Conservation (phyloP, 2,329 filamentous ascomycete genomes). For the Arthrobotrys musiformis region DNA sequence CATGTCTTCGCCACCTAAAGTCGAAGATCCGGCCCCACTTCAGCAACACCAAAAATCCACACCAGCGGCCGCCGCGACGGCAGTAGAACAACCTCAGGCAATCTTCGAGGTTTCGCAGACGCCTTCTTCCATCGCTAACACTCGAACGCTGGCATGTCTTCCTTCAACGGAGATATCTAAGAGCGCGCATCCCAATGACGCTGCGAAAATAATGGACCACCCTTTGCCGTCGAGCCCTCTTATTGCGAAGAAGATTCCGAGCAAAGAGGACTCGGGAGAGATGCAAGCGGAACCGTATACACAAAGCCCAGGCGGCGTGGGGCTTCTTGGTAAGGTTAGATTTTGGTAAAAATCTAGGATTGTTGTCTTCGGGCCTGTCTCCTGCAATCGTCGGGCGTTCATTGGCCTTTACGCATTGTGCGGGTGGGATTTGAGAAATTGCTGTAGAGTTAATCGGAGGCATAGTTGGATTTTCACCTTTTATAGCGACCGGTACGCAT, state of each 20-base stretch:
- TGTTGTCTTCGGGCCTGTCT: not conserved
- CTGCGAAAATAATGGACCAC: constrained; percentile 55
- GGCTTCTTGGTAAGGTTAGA: constrained; percentile 41
- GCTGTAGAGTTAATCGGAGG: not conserved
- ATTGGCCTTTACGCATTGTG: not conserved
- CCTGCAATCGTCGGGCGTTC: not conserved
- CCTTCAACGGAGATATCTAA: constrained; percentile 51
- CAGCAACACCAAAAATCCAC: too few relatives aligned
- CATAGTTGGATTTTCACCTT: not conserved
- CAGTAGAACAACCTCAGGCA: constrained; percentile 12
- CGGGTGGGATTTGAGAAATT: not conserved
- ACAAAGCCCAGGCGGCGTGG: constrained; percentile 16
- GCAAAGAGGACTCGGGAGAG: constrained; percentile 52
- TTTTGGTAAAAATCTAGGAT: constrained; percentile 33
- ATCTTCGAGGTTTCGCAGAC: constrained; percentile 15
- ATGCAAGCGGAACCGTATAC: constrained; percentile 54
- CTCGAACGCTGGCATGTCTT: constrained; percentile 40
- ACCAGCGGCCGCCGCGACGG: not conserved
- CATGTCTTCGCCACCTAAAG: constrained; percentile 13
- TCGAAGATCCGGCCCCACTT: not conserved
- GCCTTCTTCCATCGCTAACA: constrained; percentile 50
- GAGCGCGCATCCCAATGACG: constrained; percentile 48
- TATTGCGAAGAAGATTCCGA: constrained; percentile 54
- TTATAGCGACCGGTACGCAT: not conserved
- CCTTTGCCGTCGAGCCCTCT: constrained; percentile 45